Base-by-base conservation (phyloP, 805 yeast genomes). In the Kodamaea hsintzibuensis region DNA sequence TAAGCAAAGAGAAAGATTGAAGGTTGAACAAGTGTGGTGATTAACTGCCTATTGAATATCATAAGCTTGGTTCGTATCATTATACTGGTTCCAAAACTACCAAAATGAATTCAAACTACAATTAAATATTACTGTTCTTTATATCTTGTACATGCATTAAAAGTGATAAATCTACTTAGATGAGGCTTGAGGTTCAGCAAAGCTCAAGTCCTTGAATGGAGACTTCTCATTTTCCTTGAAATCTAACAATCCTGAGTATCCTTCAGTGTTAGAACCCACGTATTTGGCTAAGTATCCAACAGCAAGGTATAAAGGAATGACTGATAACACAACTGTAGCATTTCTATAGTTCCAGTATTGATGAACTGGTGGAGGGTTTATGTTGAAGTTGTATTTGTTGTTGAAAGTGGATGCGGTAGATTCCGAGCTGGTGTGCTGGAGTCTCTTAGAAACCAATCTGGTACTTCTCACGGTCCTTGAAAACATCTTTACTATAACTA, bases 351-450 rank as follows among this genome's bases (percentile, higher is more conserved):
- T 72, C 80, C 80, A 76, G 66, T 76, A 76, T 57, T 69, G 71
- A 59, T 76, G 80, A 49, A 73, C 75, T 49, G 74, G 79, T 42
- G 80, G 80, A 37, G 80, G 80, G 53, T 65, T 65, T 55, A 67
- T 69, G 64, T 76, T 69, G 65, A 76, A 76, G 62, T 72, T 69
- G 64, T 67, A 61, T 55, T 74, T 76, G 68, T 76, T 76, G 63
- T 63, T 71, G 69, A 76, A 76, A n/a, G 71, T 51, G n/a, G 73
- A 53, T 33, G 61, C 63, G 46, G 58, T 55, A 9, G 58, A 51
- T 12, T 62, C 59, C 37, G 62, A 57, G 27, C 62, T 63, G 9
- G 67, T 48, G 48, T 59, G 55, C 60, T 72, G 71, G 55, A 67
- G 65, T 59, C 76, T 64, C 58, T 62, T 69, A 60, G 61, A 59